A percentile compares a stretch with the other conserved stretches of the same genome.
Evolutionary conservation across 129 eudicot species (phyloP).

Genomic region (Escallonia rubra): DNA sequence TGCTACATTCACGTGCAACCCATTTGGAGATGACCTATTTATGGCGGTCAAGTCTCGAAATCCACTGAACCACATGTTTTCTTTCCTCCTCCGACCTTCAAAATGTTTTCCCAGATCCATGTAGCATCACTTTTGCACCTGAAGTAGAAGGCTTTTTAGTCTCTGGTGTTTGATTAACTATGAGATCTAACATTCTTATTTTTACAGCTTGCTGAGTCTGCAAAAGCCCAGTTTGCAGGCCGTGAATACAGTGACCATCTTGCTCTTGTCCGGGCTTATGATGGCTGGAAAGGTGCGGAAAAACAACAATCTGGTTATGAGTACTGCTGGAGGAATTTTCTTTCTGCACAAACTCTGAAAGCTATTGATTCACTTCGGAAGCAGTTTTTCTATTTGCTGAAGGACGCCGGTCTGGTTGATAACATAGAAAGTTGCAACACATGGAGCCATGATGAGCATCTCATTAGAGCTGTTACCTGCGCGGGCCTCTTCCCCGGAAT

Average conservation of each 20-base stretch:
- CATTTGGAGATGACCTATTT: too few species aligned
- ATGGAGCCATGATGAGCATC: slow-evolving; percentile 81
- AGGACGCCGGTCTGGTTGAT: slow-evolving; percentile 67
- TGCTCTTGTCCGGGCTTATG: slow-evolving; percentile 81
- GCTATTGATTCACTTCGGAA: slow-evolving; percentile 90
- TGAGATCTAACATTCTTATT: not conserved
- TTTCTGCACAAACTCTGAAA: slow-evolving; percentile 78
- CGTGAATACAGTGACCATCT: slow-evolving; percentile 90
- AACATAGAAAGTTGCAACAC: slow-evolving; percentile 56
- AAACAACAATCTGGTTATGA: slow-evolving; percentile 68
- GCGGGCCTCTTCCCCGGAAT: slow-evolving; percentile 93
- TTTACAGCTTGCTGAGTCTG: slow-evolving; percentile 89
- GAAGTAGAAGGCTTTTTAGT: too few species aligned
- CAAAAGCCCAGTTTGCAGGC: slow-evolving; percentile 86
- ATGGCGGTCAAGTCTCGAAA: too few species aligned
- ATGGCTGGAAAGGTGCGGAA: slow-evolving; percentile 96
- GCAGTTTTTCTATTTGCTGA: slow-evolving; percentile 74
- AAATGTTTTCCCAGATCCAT: too few species aligned
- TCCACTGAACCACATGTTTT: too few species aligned
- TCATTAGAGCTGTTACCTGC: slow-evolving; percentile 75
- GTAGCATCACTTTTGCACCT: too few species aligned
- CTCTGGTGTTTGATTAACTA: too few species aligned
- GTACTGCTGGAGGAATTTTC: slow-evolving; percentile 87
- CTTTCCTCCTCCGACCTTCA: too few species aligned
- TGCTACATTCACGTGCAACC: too few species aligned